phyloP scores from a whole-genome alignment of 2,329 filamentous ascomycete genomes.

The Aspergillus novoparasiticus region DNA sequence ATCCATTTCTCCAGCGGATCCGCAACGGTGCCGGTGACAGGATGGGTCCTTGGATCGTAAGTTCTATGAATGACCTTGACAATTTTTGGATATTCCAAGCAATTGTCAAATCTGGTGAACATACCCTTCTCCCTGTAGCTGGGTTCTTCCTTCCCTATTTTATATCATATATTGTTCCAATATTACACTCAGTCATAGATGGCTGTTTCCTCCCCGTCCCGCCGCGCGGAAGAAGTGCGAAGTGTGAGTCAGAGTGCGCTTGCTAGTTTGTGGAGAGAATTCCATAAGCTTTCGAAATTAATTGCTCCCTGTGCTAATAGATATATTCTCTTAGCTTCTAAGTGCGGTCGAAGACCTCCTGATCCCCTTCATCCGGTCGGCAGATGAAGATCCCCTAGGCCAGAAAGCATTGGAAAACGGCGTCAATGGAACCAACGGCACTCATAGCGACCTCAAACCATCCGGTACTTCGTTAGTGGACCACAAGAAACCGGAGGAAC shows the following conservation, averaged over 20 bases:
- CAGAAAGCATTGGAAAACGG: constrained; percentile 14
- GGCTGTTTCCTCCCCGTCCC: constrained; percentile 24
- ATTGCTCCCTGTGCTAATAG: background rate
- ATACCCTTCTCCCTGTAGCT: background rate
- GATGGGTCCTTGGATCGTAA: background rate
- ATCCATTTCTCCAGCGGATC: constrained; percentile 14
- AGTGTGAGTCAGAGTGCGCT: constrained; percentile 36
- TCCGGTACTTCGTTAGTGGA: constrained; percentile 66
- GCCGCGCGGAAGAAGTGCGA: constrained; percentile 45
- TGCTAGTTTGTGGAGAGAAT: background rate
- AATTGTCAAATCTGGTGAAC: background rate
- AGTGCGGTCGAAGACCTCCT: constrained; percentile 47
- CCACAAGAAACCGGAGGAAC: constrained; percentile 60
- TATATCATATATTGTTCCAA: background rate
- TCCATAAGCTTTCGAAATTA: background rate
- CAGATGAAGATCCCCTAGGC: constrained; percentile 36
- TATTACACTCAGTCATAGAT: constrained; percentile 21
- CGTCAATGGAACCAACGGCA: constrained; percentile 25
- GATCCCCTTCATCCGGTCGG: constrained; percentile 48
- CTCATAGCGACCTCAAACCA: constrained; percentile 55
- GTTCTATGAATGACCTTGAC: background rate
- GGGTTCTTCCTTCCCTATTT: background rate
- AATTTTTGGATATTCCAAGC: background rate
- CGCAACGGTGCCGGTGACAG: constrained; percentile 7
- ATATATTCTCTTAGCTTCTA: constrained; percentile 32